Conservation (phyloP, 2,329 filamentous ascomycete genomes). For the Arthrinium phaeospermum region DNA sequence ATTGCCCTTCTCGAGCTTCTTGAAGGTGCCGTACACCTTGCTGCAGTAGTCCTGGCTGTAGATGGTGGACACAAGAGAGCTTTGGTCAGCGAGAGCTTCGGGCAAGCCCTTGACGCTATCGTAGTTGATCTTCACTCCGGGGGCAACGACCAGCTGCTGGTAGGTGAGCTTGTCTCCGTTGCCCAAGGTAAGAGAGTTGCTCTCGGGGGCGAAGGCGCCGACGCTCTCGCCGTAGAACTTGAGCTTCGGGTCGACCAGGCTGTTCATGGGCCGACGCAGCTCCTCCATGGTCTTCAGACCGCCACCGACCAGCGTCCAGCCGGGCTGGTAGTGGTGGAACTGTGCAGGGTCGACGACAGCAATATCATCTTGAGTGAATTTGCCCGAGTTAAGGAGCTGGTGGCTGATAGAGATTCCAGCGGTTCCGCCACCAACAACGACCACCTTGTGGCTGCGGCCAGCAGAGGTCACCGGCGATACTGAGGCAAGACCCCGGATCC, state of each 20-base stretch:
- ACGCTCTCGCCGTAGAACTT: slow-evolving; percentile 43
- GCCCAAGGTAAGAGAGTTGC: slow-evolving; percentile 42
- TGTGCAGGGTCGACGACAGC: slow-evolving; percentile 43
- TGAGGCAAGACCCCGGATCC: slow-evolving; percentile 29
- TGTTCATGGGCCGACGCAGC: slow-evolving; percentile 36
- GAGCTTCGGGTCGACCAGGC: slow-evolving; percentile 40
- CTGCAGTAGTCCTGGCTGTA: slow-evolving; percentile 43
- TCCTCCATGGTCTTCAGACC: slow-evolving; percentile 39
- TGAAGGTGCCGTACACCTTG: slow-evolving; percentile 43
- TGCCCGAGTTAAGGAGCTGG: slow-evolving; percentile 59
- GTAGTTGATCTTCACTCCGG: slow-evolving; percentile 44
- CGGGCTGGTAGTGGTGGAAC: slow-evolving; percentile 44
- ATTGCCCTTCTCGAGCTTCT: slow-evolving; percentile 41
- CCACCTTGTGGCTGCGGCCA: slow-evolving; percentile 61
- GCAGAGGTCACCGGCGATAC: slow-evolving; percentile 40
- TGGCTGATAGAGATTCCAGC: slow-evolving; percentile 71
- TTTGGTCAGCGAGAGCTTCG: slow-evolving; percentile 40
- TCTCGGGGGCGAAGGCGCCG: slow-evolving; percentile 41
- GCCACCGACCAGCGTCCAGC: slow-evolving; percentile 46
- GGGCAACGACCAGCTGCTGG: slow-evolving; percentile 44
- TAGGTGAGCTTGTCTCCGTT: slow-evolving; percentile 44
- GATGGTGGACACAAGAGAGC: slow-evolving; percentile 43
- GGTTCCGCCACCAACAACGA: slow-evolving; percentile 70
- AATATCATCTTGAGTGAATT: slow-evolving; percentile 40
- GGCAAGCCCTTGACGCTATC: slow-evolving; percentile 41